Base-by-base conservation (phyloP, 805 yeast species). In the Lachancea nothofagi region DNA sequence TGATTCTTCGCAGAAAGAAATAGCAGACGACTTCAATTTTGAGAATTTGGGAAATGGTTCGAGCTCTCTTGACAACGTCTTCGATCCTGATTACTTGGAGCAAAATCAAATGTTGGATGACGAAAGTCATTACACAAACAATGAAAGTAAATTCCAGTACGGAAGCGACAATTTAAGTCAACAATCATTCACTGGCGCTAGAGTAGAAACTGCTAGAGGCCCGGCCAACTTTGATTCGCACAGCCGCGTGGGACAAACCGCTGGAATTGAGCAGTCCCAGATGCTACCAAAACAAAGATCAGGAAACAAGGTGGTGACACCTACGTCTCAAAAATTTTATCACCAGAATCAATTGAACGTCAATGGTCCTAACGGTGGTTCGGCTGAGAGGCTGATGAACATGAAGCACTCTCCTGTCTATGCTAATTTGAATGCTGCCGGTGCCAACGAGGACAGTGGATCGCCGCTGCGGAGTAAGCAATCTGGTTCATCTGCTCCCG, bases 51-150 rank as follows among this genome's bases (percentile, higher is more conserved):
- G 20, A 7, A 31, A 53, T 6, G 32, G 23, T 20, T 19, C 49
- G 19, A 45, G 55, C 21, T 54, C 55, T 18, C 43, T 36, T 7
- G 51, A 29, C 4, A 54, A 60, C 40, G 58, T 59, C 4, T 56
- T 56, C 40, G 59, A 56, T 36, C 58, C 62, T 10, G 59, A 54
- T 40, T 59, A 48, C 40, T 41, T 49, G 38, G 64, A 55, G 40
- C 55, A 58, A 33, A 48, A 50, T 21, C 56, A 57, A 26, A 47
- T 55, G 50, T 41, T 50, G 12, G 60, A 45, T 37, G 44, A 33
- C 48, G 64, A 61, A 43, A 59, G 58, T 31, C 58, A 57, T 25
- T 58, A 51, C 34, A 56, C 60, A 31, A 45, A 38, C 14, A 45
- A 29, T 39, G 53, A 41, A 46, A 54, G 22, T 25, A 23, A 15